Percentiles rank a stretch among this genome's conserved stretches.
These are phyloP conservation scores for Asterochloris sp. DNA, from an alignment of 139 green algal genomes.

Conservation along the genomic window DNA sequence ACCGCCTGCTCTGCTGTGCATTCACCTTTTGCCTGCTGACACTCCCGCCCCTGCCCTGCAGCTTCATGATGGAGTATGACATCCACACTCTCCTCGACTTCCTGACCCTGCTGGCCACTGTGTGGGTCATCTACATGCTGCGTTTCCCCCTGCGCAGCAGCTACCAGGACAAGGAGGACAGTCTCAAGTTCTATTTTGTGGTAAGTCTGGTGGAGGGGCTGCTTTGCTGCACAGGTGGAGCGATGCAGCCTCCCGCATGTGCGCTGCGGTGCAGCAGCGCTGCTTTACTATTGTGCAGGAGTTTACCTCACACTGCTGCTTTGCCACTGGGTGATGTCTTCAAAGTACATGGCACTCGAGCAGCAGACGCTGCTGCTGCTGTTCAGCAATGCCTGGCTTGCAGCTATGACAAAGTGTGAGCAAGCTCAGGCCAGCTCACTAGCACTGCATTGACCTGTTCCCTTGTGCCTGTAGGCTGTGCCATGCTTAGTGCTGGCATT, in stretches of 20 bases:
- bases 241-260: background rate
- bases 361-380: background rate
- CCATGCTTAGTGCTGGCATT: slow-evolving; percentile 84
- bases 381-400: too few species aligned
- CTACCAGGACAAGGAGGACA: slow-evolving; percentile 89
- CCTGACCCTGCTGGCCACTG: slow-evolving; percentile 82
- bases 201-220: slow-evolving; percentile 25
- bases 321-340: background rate
- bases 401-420: background rate
- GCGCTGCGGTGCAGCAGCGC: background rate
- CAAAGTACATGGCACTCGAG: background rate
- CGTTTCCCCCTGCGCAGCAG: slow-evolving; percentile 59
- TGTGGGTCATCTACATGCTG: slow-evolving; percentile 87
- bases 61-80: slow-evolving; percentile 99
- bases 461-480: slow-evolving; percentile 32
- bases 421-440: background rate
- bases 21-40: background rate
- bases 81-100: slow-evolving; percentile 96
- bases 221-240: background rate
- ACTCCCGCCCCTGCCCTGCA: slow-evolving; percentile 29
- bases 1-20: background rate
- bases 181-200: slow-evolving; percentile 72
- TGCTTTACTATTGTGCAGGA: background rate
- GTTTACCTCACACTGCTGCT: background rate
- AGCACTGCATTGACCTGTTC: background rate